Evolutionary conservation across 306 rosid species (phyloP).

Genomic region (Lathyrus sativus): DNA sequence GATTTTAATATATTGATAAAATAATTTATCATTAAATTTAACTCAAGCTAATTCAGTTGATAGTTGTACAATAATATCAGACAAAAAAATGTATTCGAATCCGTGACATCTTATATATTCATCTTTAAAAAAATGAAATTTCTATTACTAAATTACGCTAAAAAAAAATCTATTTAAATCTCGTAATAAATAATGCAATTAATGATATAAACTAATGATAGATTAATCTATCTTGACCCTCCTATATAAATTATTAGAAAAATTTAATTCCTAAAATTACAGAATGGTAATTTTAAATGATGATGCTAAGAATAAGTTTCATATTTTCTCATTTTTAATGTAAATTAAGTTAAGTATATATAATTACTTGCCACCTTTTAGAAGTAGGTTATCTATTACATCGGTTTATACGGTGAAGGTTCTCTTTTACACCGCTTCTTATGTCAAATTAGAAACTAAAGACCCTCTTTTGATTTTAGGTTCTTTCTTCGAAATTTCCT

Average conservation of each 20-base stretch:
- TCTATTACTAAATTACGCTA: too few species aligned
- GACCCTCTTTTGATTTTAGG: conserved; percentile 28
- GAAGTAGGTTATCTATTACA: conserved; percentile 25
- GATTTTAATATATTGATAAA: too few species aligned
- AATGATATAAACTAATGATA: not conserved
- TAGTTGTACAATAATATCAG: too few species aligned
- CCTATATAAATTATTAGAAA: too few species aligned
- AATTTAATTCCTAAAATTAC: not conserved
- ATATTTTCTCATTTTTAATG: not conserved
- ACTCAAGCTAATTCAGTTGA: too few species aligned
- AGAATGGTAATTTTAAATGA: not conserved
- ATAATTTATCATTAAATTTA: too few species aligned
- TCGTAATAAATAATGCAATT: not conserved
- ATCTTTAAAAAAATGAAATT: too few species aligned
- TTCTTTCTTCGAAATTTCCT: conserved; percentile 46
- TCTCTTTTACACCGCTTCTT: conserved; percentile 31
- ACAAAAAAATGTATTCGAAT: too few species aligned
- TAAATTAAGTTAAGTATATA: conserved; percentile 2
- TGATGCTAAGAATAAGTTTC: too few species aligned
- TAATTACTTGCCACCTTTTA: conserved; percentile 31
- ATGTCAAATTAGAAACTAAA: conserved; percentile 18
- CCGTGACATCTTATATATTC: too few species aligned
- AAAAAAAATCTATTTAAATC: too few species aligned
- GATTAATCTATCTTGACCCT: too few species aligned
- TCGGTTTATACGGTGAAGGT: conserved; percentile 38